Conservation (phyloP, 2,329 filamentous ascomycete species). For the Pseudogymnoascus sp. region DNA sequence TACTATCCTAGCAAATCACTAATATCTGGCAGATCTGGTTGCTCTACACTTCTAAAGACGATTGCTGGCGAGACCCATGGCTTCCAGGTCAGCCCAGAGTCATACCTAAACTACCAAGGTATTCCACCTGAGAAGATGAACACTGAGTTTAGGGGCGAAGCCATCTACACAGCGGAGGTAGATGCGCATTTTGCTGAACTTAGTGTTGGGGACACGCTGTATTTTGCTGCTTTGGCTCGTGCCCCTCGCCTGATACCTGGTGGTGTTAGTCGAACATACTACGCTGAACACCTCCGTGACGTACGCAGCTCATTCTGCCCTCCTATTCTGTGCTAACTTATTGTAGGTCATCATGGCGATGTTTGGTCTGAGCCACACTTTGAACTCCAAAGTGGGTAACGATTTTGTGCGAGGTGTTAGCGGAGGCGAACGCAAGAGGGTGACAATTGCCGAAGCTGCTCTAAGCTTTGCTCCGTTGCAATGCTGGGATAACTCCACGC, state of each 20-base stretch:
- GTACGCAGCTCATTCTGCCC: constrained; percentile 31
- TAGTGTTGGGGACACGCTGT: constrained; percentile 69
- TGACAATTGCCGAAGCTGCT: constrained; percentile 45
- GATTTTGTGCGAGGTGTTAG: constrained; percentile 54
- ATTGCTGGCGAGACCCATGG: constrained; percentile 77
- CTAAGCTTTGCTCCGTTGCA: constrained; percentile 35
- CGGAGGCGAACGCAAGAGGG: constrained; percentile 53
- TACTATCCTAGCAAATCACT: neutral
- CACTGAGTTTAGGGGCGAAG: constrained; percentile 69
- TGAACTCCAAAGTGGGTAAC: constrained; percentile 46
- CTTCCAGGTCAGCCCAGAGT: constrained; percentile 59
- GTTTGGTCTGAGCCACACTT: constrained; percentile 60
- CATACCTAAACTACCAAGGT: constrained; percentile 78
- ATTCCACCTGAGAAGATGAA: constrained; percentile 56
- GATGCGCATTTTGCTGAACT: constrained; percentile 75
- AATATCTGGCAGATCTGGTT: constrained; percentile 42
- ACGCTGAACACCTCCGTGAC: constrained; percentile 56
- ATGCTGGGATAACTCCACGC: constrained; percentile 60
- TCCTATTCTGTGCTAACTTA: neutral
- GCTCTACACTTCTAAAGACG: constrained; percentile 78
- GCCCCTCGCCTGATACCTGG: constrained; percentile 53
- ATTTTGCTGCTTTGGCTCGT: constrained; percentile 65
- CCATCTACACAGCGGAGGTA: constrained; percentile 78
- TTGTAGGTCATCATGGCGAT: constrained; percentile 53
- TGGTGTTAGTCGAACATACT: constrained; percentile 45